Evolutionary conservation across 139 green algal species (phyloP), one percentile per base, ranked within the genome.

Genomic region (Desmodesmus armatus): DNA sequence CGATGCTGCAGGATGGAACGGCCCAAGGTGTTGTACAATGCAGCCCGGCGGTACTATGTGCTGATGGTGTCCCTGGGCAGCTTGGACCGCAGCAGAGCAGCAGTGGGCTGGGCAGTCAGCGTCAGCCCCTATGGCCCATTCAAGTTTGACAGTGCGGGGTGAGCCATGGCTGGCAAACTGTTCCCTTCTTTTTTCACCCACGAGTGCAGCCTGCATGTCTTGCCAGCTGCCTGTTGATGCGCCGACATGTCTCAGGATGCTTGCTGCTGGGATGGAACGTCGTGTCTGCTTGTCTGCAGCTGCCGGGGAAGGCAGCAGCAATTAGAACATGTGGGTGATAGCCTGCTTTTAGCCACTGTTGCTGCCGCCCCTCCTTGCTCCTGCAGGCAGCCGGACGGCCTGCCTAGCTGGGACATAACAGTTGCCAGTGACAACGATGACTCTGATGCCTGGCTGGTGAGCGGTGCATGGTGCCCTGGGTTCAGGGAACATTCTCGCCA

Each of bases 1-100:
- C n/a, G n/a, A n/a, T n/a, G 0, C 65, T 27, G 19, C 44, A 84
- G 78, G 62, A 66, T 84, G 25, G 78, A 63, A 39, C 78, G 78
- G 4, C 78, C 78, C 13, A 75, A 84, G 9, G 78, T 84, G 40
- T 43, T 84, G 39, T 84, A 84, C 78, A 84, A 84, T 19, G 44
- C 78, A 39, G 62, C n/a, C 1, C 62, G 55, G n/a, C 78, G 78
- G 19, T 84, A 84, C 78, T 84, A 84, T 31, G 78, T 84, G 39
- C 78, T 84, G 53, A 39, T 77, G 11, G 76, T 84, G 41, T 63
- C 76, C 78, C 29, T 84, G 27, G 62, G 49, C 62, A 76, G n/a
- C 7, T 29, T 82, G 1, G 55, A 82, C 55, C 27, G 29, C 25
- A 27, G 19, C 31, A 25, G 41, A 15, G 31, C 62, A 3, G 13